Percentiles rank a stretch among this genome's conserved stretches.
Evolutionary conservation across 768 basidiomycete species (phyloP).

Genomic region (Lentinula edodes): DNA sequence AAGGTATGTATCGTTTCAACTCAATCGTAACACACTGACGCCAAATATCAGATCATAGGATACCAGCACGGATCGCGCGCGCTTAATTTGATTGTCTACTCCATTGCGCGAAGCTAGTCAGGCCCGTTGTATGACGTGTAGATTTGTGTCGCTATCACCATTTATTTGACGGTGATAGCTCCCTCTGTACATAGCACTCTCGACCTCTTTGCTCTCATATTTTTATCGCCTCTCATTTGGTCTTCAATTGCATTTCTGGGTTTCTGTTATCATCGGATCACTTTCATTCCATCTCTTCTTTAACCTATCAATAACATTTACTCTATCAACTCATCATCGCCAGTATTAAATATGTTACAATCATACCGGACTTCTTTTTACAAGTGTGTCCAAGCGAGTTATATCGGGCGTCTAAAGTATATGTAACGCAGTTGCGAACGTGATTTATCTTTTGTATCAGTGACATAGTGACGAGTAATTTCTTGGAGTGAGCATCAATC

Average conservation of each 20-base stretch:
- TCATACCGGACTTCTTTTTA: no score
- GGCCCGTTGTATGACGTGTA: constrained; percentile 2
- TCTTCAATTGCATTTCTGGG: not conserved
- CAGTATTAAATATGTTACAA: not conserved
- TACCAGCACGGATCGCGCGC: not conserved
- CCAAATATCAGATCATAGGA: not conserved
- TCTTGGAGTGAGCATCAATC: not conserved
- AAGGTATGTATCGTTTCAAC: not conserved
- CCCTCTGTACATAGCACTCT: not conserved
- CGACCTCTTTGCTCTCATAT: not conserved
- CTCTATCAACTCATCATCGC: not conserved
- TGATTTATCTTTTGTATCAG: constrained; percentile 1
- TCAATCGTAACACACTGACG: not conserved
- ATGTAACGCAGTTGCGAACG: not conserved
- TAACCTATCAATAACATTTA: not conserved
- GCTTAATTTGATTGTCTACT: not conserved
- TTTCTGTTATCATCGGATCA: not conserved
- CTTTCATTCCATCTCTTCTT: not conserved
- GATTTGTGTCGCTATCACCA: not conserved
- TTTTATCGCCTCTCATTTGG: not conserved
- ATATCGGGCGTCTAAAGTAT: not conserved
- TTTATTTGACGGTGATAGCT: not conserved
- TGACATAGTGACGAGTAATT: not conserved
- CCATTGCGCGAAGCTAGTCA: not conserved
- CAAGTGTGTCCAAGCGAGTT: no score